These are phyloP conservation scores for Aethionema arabicum DNA, from an alignment of 345 rosid species.

Conservation along the genomic window DNA sequence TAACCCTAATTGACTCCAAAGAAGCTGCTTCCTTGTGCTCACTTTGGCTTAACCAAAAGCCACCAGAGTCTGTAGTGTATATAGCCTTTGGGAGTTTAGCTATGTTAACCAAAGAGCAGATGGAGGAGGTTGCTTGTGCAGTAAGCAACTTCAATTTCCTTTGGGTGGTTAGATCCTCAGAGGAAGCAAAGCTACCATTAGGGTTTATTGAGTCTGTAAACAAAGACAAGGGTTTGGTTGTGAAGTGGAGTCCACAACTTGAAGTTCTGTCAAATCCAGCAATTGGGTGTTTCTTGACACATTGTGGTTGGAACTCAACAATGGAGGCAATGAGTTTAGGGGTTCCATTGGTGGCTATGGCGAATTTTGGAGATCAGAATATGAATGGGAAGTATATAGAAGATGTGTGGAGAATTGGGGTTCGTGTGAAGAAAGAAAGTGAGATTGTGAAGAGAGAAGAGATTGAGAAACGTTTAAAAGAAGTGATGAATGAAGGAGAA, in stretches of 20 bases:
- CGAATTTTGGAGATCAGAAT: background rate
- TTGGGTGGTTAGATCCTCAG: slow-evolving; percentile 48
- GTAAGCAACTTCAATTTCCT: slow-evolving; percentile 26
- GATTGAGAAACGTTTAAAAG: slow-evolving; percentile 40
- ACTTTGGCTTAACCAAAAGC: slow-evolving; percentile 43
- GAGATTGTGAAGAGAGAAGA: slow-evolving; percentile 36
- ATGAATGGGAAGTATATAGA: slow-evolving; percentile 21
- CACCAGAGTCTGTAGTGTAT: slow-evolving; percentile 37
- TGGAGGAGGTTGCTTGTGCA: no score
- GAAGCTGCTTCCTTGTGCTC: slow-evolving; percentile 5
- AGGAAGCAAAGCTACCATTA: slow-evolving; percentile 36
- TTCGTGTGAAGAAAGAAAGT: slow-evolving; percentile 25
- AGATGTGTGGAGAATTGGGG: slow-evolving; percentile 39
- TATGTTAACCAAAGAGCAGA: slow-evolving; percentile 12
- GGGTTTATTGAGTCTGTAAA: slow-evolving; percentile 23
- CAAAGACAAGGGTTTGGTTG: slow-evolving; percentile 32
- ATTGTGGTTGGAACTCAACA: slow-evolving; percentile 43
- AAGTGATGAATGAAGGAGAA: slow-evolving; percentile 43
- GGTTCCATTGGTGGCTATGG: background rate
- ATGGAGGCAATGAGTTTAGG: slow-evolving; percentile 7
- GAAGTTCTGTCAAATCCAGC: slow-evolving; percentile 38
- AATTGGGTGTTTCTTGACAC: slow-evolving; percentile 37
- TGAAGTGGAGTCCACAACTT: slow-evolving; percentile 40
- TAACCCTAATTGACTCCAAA: background rate
- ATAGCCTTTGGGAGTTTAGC: slow-evolving; percentile 47